phyloP scores from a whole-genome alignment of 2,329 filamentous ascomycete genomes.

The Thermoascus crustaceus region DNA sequence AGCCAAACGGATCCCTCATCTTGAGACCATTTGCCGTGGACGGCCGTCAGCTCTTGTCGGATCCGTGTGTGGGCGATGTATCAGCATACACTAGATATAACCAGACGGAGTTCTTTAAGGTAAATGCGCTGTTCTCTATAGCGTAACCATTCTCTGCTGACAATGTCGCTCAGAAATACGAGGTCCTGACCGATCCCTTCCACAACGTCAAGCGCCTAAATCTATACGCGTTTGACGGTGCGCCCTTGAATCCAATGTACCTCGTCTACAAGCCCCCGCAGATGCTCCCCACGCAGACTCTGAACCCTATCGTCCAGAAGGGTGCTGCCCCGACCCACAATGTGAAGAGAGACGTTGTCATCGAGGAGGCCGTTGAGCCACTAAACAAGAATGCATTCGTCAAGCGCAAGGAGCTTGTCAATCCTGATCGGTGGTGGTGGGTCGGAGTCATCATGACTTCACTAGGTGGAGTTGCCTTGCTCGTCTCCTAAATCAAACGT shows the following conservation, averaged over 20 bases:
- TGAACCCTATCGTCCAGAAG: slow-evolving; percentile 46
- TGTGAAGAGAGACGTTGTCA: slow-evolving; percentile 22
- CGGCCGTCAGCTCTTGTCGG: slow-evolving; percentile 58
- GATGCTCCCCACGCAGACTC: slow-evolving; percentile 61
- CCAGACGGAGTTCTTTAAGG: slow-evolving; percentile 54
- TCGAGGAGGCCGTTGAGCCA: slow-evolving; percentile 11
- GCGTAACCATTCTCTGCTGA: slow-evolving; percentile 4
- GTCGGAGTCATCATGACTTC: slow-evolving; percentile 40
- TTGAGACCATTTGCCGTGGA: slow-evolving; percentile 57
- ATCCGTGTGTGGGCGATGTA: slow-evolving; percentile 52
- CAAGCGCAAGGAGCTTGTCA: slow-evolving; percentile 24
- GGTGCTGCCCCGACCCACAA: slow-evolving; percentile 30
- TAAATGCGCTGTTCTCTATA: slow-evolving; percentile 22
- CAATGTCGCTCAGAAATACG: slow-evolving; percentile 26
- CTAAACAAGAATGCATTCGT: slow-evolving; percentile 21
- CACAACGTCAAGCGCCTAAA: slow-evolving; percentile 56
- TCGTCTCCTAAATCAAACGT: slow-evolving; percentile 20
- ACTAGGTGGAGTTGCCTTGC: slow-evolving; percentile 32
- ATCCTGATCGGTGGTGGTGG: slow-evolving; percentile 42
- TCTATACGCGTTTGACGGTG: slow-evolving; percentile 55
- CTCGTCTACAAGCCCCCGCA: slow-evolving; percentile 54
- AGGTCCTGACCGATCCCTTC: slow-evolving; percentile 49
- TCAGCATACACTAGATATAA: slow-evolving; percentile 60
- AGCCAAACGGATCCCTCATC: slow-evolving; percentile 49
- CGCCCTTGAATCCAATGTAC: slow-evolving; percentile 61